Base-by-base conservation (phyloP, 225 moss, liverwort and hornwort species). In the Sphagnum contortum region DNA sequence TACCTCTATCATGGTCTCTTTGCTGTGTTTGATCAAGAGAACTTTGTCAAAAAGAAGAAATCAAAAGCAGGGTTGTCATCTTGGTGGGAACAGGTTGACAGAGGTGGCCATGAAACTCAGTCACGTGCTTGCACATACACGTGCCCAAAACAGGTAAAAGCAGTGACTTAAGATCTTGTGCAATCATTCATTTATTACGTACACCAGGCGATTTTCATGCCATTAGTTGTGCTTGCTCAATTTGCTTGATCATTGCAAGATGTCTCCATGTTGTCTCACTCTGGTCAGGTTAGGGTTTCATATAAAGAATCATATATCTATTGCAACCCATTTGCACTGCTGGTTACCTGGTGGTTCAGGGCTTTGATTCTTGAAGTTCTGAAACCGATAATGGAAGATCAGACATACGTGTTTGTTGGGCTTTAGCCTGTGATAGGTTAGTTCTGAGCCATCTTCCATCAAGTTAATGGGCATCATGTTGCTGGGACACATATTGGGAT, bases 371-470 rank as follows among this genome's bases (percentile, higher is more conserved):
- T 59, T 54, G 73, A 72, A 68, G 49, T 68, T 48, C 59, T 83
- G 62, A 71, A 71, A 61, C 74, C 76, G 45, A 12, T 80, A 14
- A 14, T 80, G 55, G 79, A 80, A 56, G 71, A 79, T 60, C 52
- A 74, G 55, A 77, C 49, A 59, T 77, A 61, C 57, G 61, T 77
- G 49, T 72, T 77, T 3, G 65, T 70, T 71, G 83, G 76, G 57
- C 67, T 29, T 29, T 29, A 29, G 29, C 29, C 29, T 70, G 10
- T 79, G 57, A 83, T 63, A 48, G 45, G 52, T 52, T 5, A 52
- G 52, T 5, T 52, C 52, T 52, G 29, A 29, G 29, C 29, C 29
- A 29, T 29, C 29, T 1, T 29, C 29, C 29, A 29, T 29, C 29
- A 29, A 29, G 29, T 29, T 29, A 29, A 29, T 29, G 29, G 29